Evolutionary conservation across 2,329 filamentous ascomycete genomes (phyloP), one percentile per base, ranked within the genome.

Genomic region (Penicillium occitanis): DNA sequence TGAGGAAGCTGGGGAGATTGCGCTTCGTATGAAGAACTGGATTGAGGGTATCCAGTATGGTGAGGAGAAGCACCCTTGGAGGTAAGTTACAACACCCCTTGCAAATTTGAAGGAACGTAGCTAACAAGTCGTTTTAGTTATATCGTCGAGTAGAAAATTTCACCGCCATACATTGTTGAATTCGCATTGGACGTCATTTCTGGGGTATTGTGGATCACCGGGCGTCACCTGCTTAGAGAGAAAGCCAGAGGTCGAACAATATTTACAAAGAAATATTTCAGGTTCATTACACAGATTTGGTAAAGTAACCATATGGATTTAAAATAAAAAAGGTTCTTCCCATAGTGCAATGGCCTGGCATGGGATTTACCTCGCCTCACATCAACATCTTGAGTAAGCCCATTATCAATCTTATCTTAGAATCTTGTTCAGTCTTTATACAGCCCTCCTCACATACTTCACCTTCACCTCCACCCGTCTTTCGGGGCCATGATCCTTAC

Each of bases 31-130:
- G 90, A 96, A 97, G 87, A 87, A 90, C 73, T 99, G 95, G 95
- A 97, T 99, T 69, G 93, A 96, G 83, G 90, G 83, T 33, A 93
- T 96, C 71, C 94, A 98, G 82, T 97, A 98, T 77, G 95, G 95
- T 69, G 93, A 97, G 70, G 91, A 94, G 79, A 87, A 92, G 77
- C 92, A 97, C 78, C 86, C 89, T 70, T 99, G 95, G 95, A 97
- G 93, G 84, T 89, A 88, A 78, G 81, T 75, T 8, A 33, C 37
- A 13, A 42, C 14, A 17, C 11, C 14, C 37, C 14, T 42, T 48
- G 8, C 19, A 28, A 30, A 25, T 11, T 50, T 19, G 10, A 37
- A 35, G 13, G 11, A 11, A 35, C 3, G 14, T 5, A 11, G 51
- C 53, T 57, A 17, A 57, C 33, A 14, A 1, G 13, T 57, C 10